Evolutionary conservation across 768 basidiomycete species (phyloP).

Genomic region (Leucogyrophana mollusca): DNA sequence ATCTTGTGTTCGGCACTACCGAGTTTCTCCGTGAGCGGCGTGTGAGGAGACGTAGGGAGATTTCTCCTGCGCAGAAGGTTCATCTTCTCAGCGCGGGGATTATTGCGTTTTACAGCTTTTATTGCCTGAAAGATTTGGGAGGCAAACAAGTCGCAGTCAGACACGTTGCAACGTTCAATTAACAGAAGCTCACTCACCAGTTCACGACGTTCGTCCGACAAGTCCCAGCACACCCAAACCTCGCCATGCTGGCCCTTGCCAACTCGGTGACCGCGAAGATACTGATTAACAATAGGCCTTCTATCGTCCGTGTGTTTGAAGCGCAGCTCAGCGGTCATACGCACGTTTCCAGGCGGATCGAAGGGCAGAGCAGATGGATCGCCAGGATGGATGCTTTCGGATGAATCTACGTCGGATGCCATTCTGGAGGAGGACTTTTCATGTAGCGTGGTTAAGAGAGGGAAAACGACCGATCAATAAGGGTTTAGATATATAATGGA

Average conservation of each 20-base stretch:
- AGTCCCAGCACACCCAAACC: slow-evolving; percentile 73
- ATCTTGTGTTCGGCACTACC: slow-evolving; percentile 81
- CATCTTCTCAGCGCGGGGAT: slow-evolving; percentile 67
- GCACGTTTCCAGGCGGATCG: slow-evolving; percentile 44
- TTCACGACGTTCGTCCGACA: slow-evolving; percentile 45
- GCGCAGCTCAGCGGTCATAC: slow-evolving; percentile 46
- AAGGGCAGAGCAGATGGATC: slow-evolving; percentile 29
- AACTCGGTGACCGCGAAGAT: slow-evolving; percentile 70
- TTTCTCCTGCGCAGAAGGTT: slow-evolving; percentile 50
- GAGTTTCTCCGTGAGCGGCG: slow-evolving; percentile 64
- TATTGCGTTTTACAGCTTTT: slow-evolving; percentile 73
- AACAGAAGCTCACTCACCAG: slow-evolving; percentile 32
- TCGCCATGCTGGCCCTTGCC: slow-evolving; percentile 91
- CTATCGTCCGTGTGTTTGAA: slow-evolving; percentile 38
- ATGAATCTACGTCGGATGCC: slow-evolving; percentile 22
- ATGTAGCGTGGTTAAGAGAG: slow-evolving; percentile 19
- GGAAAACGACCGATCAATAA: slow-evolving; percentile 9
- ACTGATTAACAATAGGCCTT: slow-evolving; percentile 77
- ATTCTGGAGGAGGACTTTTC: slow-evolving; percentile 22
- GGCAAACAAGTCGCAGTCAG: not conserved
- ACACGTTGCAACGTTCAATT: too few relatives aligned
- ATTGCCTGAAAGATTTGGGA: slow-evolving; percentile 53
- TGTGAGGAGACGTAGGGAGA: slow-evolving; percentile 41
- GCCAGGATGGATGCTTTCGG: slow-evolving; percentile 32
- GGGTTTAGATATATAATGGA: not conserved